Base-by-base conservation (phyloP, 352 stramenopile genomes). In the Peronospora farinosa region DNA sequence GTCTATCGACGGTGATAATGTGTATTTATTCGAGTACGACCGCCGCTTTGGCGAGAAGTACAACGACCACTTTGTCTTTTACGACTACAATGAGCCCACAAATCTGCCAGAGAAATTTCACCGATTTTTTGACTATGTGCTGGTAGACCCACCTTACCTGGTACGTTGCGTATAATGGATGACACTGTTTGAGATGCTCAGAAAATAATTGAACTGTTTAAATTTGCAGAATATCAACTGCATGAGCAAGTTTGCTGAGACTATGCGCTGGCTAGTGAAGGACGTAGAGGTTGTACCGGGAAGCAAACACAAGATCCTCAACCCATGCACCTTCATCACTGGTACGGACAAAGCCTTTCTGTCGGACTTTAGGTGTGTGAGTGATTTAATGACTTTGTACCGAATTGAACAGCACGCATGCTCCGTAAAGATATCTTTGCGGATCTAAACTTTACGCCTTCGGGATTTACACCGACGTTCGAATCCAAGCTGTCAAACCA, bases 401-500 rank as follows among this genome's bases (percentile, higher is more conserved):
- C 36, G 16, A 8, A 4, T 49, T 40, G 19, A 38, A 36, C 36
- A 81, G 71, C 71, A 19, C 58, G 66, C 21, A 72, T 78, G 57
- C 63, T 78, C 5, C 65, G 65, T 44, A 74, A 76, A 54, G 45
- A 74, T 58, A 81, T 81, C 60, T 72, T 67, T 58, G 54, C 54
- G n/a, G 65, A 81, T n/a, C 40, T 81, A 16, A 67, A 65, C 35
- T 78, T 81, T 48, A 76, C 40, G 30, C 67, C 71, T 12, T 68
- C 67, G 9, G 60, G 63, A 5, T 78, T 81, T 45, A 44, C 42
- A 19, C 65, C 71, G 19, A 78, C 67, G 9, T 82, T 82, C 27
- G 67, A 78, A 40, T 82, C 71, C 12, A 81, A 81, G 46, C 57
- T 81, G n/a, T 81, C 71, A 33, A 81, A 81, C 40, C 67, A 78